Evolutionary conservation across 495 filamentous ascomycete genomes (phyloP), one percentile per base, ranked within the genome.

Genomic region (Chaetomium cochliodes): DNA sequence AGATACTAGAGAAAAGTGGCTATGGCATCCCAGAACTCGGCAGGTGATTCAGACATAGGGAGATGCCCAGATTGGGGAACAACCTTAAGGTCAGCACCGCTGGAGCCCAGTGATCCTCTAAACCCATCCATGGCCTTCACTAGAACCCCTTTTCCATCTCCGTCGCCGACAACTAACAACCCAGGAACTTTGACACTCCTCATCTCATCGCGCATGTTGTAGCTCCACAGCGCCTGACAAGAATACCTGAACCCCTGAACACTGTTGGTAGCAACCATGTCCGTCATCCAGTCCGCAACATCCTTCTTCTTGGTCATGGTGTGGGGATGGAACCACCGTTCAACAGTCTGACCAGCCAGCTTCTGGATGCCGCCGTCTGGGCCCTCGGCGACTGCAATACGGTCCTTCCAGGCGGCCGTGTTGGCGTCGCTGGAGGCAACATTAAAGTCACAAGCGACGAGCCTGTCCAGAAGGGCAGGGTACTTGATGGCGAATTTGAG

Each of bases 391-490:
- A 92, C 70, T 2, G 79, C 85, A 59, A 90, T 88, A 18, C 91
- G 87, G 53, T 91, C 88, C 59, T 83, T 85, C 91, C 91, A 94
- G 2, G 88, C 88, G 53, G 84, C 84, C 8, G 84, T 84, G 76
- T 93, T 93, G 22, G 86, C 86, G 39, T 86, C 78, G 50, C 87
- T 87, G 0, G 83, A 82, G 9, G 84, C 80, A 7, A 83, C 83
- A 73, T 90, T 92, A 69, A 90, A 92, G 74, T 93, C 91, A 77
- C 90, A 93, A 12, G 88, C 81, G 42, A 93, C 78, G 75, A 92
- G 89, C 8, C 77, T 78, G 18, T 63, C 77, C 5, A 92, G 70
- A 42, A 82, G 77, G 0, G 76, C 65, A 0, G 89, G 89, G 68
- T 91, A 83, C 26, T 81, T 83, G 25, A 92, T 81, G 1, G 88